Evolutionary conservation across 2,329 filamentous ascomycete genomes (phyloP).

Genomic region (Balansia obtecta): DNA sequence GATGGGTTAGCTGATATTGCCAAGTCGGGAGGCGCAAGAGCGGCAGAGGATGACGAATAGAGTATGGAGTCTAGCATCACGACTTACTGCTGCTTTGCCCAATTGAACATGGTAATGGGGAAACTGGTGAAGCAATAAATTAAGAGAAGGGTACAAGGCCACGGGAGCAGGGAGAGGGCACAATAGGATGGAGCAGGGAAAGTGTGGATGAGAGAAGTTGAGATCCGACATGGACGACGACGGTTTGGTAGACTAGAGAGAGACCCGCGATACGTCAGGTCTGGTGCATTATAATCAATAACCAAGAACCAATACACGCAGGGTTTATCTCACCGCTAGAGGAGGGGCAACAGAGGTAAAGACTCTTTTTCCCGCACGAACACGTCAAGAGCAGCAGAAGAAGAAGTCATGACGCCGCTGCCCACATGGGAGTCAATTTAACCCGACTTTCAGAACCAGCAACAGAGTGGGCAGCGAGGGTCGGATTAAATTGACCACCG

Average conservation of each 20-base stretch:
- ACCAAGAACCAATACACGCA: not conserved
- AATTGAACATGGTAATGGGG: conserved; percentile 64
- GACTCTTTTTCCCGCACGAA: too few species aligned
- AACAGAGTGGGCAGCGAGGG: too few species aligned
- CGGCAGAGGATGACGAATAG: conserved; percentile 1
- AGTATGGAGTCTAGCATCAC: conserved; percentile 7
- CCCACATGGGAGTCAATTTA: too few species aligned
- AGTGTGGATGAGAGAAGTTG: not conserved
- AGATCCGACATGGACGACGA: not conserved
- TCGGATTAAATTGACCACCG: too few species aligned
- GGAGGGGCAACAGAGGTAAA: not conserved
- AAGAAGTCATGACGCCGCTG: too few species aligned
- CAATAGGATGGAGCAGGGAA: not conserved
- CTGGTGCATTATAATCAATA: not conserved
- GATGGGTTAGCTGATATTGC: conserved; percentile 5
- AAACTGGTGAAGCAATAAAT: not conserved
- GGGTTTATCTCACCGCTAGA: not conserved
- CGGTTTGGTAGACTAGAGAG: not conserved
- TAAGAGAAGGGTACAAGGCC: not conserved
- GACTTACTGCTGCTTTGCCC: conserved; percentile 80
- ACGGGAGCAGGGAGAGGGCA: not conserved
- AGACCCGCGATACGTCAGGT: too few species aligned
- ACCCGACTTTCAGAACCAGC: too few species aligned
- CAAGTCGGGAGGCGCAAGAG: conserved; percentile 1
- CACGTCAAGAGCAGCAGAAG: too few species aligned